A percentile compares a stretch with the other conserved stretches of the same genome.
Evolutionary conservation across 192 early-diverging fungal species (phyloP).

Genomic region (Umbelopsis isabellina): DNA sequence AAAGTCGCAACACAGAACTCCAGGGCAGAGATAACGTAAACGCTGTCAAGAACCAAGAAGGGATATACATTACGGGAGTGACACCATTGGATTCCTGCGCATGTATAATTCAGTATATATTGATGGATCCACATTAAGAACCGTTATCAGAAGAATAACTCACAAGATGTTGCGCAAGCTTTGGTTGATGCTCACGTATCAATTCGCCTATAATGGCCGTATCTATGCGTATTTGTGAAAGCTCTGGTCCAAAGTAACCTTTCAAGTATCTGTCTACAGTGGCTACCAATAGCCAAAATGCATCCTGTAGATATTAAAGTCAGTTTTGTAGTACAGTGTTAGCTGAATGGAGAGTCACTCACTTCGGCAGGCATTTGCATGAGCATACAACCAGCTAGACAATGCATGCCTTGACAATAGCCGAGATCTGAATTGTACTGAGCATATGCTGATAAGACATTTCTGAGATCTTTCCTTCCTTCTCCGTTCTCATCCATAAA

Average conservation of each 20-base stretch:
- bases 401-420: conserved; percentile 97
- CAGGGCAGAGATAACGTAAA: conserved; percentile 90
- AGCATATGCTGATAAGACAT: conserved; percentile 83
- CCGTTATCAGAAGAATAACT: not conserved
- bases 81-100: conserved; percentile 70
- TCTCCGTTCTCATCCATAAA: conserved; percentile 70
- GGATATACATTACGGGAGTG: conserved; percentile 86
- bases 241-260: conserved; percentile 76
- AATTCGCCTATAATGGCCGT: conserved; percentile 81
- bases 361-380: conserved; percentile 78
- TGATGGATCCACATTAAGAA: not conserved
- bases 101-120: not conserved
- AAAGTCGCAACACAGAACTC: conserved; percentile 83
- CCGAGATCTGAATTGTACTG: conserved; percentile 84
- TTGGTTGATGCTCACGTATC: conserved; percentile 67
- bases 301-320: conserved; percentile 54
- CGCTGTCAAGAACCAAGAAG: conserved; percentile 93
- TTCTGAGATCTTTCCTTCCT: conserved; percentile 80
- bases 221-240: conserved; percentile 80
- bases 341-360: conserved; percentile 1
- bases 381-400: conserved; percentile 88
- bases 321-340: not conserved
- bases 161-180: conserved; percentile 71
- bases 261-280: conserved; percentile 75
- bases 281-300: conserved; percentile 87